Evolutionary conservation across 257 asterid species (phyloP), one percentile per base, ranked within the genome.

Genomic region (Datura wrightii): DNA sequence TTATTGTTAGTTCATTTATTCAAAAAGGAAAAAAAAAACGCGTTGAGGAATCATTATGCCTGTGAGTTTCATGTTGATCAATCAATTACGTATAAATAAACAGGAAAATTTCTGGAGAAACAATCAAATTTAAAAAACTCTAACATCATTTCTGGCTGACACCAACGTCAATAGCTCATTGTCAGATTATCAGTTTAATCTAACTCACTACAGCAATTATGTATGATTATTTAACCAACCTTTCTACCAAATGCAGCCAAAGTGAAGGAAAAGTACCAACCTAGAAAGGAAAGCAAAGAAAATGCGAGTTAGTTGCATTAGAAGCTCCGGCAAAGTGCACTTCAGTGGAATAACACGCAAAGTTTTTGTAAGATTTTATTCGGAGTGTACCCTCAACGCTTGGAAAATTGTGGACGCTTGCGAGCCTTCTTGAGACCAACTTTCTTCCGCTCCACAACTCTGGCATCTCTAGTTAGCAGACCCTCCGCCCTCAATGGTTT

Each of bases 401-500:
- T 95, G 53, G 99, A 95, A 91, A n/a, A 97, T 50, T 97, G 99
- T 54, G 99, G 99, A 87, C 94, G 94, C 89, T 97, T 97, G 37
- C 99, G 91, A 60, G 99, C 99, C 87, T 97, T 97, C 92, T 87
- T 92, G 19, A 97, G 89, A 79, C 99, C 99, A 39, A 89, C 89
- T 88, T 97, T 95, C 93, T 97, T 97, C 94, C 99, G 92, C 85
- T 97, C 99, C 1, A 95, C 99, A 24, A 93, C 95, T 88, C 99
- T 93, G 2, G 99, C 70, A 80, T 97, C 99, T 86, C 99, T 88
- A 5, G 99, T 97, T 76, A 97, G 91, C n/a, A 95, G 93, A 58
- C 99, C 99, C 89, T 95, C 95, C 56, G 87, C 95, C 89, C 92
- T 94, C 90, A 97, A 71, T 55, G 98, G 97, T 76, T 87, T 41